phyloP scores from a whole-genome alignment of 176 grass and related monocot genomes.

The Bonia amplexicaulis region DNA sequence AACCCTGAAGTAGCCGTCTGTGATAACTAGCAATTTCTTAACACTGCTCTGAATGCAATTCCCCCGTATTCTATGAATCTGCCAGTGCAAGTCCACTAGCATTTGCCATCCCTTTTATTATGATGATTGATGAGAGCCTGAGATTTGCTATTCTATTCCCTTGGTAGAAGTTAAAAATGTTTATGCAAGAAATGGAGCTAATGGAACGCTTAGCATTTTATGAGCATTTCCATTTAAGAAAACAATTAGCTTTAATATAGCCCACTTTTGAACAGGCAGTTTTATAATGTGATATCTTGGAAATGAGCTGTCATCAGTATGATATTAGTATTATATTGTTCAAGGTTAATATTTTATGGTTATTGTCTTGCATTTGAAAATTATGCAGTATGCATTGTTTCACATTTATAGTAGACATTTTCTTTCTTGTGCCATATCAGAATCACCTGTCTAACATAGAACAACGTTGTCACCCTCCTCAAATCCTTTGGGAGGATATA shows the following conservation, averaged over 20 bases:
- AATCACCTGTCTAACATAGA: neutral
- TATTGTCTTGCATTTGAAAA: neutral
- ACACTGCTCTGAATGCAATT: neutral
- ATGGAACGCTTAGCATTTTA: neutral
- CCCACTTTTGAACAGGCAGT: neutral
- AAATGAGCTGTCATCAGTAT: neutral
- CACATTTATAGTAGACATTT: neutral
- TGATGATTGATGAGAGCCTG: neutral
- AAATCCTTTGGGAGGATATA: neutral
- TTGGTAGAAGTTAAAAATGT: neutral
- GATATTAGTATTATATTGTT: neutral
- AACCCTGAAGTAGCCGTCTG: neutral
- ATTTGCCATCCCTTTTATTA: neutral
- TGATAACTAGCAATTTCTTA: neutral
- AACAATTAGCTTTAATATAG: neutral
- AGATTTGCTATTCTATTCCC: neutral
- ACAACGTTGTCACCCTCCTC: neutral
- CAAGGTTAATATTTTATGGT: neutral
- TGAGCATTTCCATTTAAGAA: neutral
- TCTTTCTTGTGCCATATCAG: neutral
- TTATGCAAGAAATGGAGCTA: neutral
- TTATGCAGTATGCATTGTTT: neutral
- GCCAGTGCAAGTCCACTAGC: neutral
- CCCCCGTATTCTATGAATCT: neutral
- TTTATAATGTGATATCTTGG: neutral